phyloP scores from a whole-genome alignment of 2,329 filamentous ascomycete species.

The Aureobasidium sp. region DNA sequence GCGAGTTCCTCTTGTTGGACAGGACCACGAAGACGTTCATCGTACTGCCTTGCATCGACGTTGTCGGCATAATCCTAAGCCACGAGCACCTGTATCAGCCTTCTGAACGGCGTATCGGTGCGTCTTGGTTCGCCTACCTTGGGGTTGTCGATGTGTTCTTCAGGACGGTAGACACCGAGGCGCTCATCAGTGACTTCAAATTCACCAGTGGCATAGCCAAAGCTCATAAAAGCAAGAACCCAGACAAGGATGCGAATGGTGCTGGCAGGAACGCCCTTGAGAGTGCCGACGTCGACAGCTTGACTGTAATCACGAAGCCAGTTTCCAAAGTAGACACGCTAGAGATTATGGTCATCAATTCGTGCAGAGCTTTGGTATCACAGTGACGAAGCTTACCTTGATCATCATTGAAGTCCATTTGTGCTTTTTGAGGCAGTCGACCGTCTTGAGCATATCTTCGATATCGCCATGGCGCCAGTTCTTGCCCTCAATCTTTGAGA shows the following conservation, averaged over 20 bases:
- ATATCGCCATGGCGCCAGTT: constrained; percentile 71
- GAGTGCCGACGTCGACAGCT: constrained; percentile 84
- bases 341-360: background rate
- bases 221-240: constrained; percentile 83
- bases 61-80: constrained; percentile 78
- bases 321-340: constrained; percentile 92
- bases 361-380: background rate
- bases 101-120: constrained; percentile 41
- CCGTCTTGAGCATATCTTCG: constrained; percentile 76
- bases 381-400: constrained; percentile 39
- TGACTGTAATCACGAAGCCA: constrained; percentile 93
- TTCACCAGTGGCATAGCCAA: constrained; percentile 75
- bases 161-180: constrained; percentile 72
- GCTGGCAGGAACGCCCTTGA: constrained; percentile 85
- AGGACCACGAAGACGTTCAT: constrained; percentile 65
- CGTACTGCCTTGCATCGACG: constrained; percentile 73
- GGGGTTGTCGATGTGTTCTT: constrained; percentile 28
- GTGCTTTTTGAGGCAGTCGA: constrained; percentile 57
- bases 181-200: constrained; percentile 77
- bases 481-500: constrained; percentile 73
- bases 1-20: constrained; percentile 69
- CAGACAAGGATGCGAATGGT: constrained; percentile 85
- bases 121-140: constrained; percentile 34
- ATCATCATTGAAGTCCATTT: constrained; percentile 48
- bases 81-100: constrained; percentile 27